Conservation (phyloP, 371 early-diverging fungal genomes). For the Saksenaea vasiformis region DNA sequence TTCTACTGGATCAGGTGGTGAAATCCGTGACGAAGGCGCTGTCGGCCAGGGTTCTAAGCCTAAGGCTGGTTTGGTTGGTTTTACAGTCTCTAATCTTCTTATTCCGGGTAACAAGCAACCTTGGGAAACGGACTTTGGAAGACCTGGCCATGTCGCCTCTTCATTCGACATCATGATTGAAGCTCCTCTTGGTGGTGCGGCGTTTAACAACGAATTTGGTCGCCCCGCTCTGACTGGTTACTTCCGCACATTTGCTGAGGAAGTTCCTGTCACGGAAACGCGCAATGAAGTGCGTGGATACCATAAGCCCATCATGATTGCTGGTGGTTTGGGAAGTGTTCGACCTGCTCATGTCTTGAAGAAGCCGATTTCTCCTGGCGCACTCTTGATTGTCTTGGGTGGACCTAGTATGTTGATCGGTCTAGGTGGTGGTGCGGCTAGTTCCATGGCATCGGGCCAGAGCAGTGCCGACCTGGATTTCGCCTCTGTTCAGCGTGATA, state of each 20-base stretch:
- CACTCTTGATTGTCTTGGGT: conserved; percentile 88
- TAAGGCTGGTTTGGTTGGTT: conserved; percentile 93
- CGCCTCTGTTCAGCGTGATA: conserved; percentile 97
- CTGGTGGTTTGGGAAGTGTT: conserved; percentile 94
- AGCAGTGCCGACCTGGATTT: conserved; percentile 91
- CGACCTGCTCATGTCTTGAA: conserved; percentile 87
- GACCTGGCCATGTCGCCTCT: conserved; percentile 88
- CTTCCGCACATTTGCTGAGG: conserved; percentile 92
- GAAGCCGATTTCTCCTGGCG: conserved; percentile 78
- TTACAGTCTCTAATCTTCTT: conserved; percentile 87
- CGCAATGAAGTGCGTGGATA: conserved; percentile 82
- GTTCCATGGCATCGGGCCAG: conserved; percentile 90
- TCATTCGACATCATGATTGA: conserved; percentile 95
- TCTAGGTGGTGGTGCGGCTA: conserved; percentile 97
- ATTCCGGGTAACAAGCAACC: conserved; percentile 90
- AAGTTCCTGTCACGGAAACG: conserved; percentile 56
- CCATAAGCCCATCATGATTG: conserved; percentile 99
- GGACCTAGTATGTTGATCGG: conserved; percentile 98
- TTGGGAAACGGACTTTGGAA: conserved; percentile 90
- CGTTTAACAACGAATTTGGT: conserved; percentile 98
- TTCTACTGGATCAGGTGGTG: conserved; percentile 93
- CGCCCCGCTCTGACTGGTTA: conserved; percentile 94
- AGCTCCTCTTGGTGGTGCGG: conserved; percentile 95
- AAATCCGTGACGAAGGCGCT: conserved; percentile 98
- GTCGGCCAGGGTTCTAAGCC: conserved; percentile 95